Base-by-base conservation (phyloP, 1,139 yeast species). In the Nadsonia starkeyi-henricii region DNA sequence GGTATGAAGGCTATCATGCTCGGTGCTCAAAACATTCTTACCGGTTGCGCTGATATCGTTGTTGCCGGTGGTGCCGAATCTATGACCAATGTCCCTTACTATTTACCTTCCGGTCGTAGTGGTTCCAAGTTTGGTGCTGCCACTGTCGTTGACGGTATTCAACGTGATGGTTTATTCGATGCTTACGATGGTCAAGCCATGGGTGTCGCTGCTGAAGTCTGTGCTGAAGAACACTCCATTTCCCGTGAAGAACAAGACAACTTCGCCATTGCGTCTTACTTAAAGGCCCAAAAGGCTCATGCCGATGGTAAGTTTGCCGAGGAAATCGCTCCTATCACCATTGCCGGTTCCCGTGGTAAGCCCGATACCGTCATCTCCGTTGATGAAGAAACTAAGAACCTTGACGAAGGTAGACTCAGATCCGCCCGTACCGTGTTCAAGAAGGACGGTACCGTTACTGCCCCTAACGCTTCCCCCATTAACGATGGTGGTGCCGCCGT, bases 401-500 rank as follows among this genome's bases (percentile, higher is more conserved):
- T 89, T 58, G 78, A 89, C 69, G 88, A 84, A 66, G 74, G 72
- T 44, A 85, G 77, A 65, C 72, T 91, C 58, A 78, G 74, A 64
- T 53, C 81, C 52, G 96, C 96, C 42, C 82, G 96, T 72, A 78
- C 97, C 50, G 97, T 85, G 33, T 91, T 91, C 79, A 82, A 85
- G 70, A 79, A 78, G 69, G 96, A 80, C 61, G 69, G 76, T 52
- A 85, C 96, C 43, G 91, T 89, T 54, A 91, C 98, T 47, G 97
- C 95, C 41, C 94, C 96, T 59, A 91, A 91, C 67, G 94, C 97
- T 44, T 86, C 96, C 42, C 86, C 93, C 62, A 74, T 91, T 62
- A 91, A 88, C 67, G 98, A 91, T 66, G 98, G 98, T 68, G 97
- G 85, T 65, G 96, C 97, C 52, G 97, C 97, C 45, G 77, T 91